Evolutionary conservation across 306 rosid genomes (phyloP).

Genomic region (Rubus idaeus): DNA sequence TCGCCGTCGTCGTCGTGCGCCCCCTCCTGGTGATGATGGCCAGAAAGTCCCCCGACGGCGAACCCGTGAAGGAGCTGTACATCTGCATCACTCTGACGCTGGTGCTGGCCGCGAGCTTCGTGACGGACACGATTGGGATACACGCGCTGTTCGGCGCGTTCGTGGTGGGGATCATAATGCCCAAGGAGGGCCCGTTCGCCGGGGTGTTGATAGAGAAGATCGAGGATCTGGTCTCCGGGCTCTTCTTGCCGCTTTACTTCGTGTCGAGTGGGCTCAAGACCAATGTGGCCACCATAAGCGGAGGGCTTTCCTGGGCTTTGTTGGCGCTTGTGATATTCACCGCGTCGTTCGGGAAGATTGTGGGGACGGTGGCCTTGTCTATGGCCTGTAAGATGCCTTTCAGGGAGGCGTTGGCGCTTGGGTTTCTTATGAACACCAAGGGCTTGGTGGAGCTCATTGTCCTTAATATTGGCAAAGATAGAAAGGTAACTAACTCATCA

Average conservation of each 20-base stretch:
- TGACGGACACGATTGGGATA: constrained; percentile 65
- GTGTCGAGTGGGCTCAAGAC: constrained; percentile 76
- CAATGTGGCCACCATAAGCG: constrained; percentile 60
- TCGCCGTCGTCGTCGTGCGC: constrained; percentile 32
- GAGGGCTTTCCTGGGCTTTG: constrained; percentile 59
- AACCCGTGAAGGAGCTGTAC: constrained; percentile 65
- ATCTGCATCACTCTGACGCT: constrained; percentile 54
- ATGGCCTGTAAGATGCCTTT: constrained; percentile 40
- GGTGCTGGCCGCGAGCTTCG: constrained; percentile 61
- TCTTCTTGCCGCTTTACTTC: constrained; percentile 65
- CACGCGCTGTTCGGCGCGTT: constrained; percentile 79
- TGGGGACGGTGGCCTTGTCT: constrained; percentile 50
- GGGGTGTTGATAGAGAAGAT: constrained; percentile 63
- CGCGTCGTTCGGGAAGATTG: constrained; percentile 69
- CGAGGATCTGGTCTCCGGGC: constrained; percentile 61
- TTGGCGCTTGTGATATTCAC: constrained; percentile 53
- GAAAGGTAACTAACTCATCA: constrained; percentile 42
- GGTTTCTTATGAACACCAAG: constrained; percentile 77
- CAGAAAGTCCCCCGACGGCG: constrained; percentile 52
- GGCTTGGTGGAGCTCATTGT: constrained; percentile 80
- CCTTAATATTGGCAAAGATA: constrained; percentile 77
- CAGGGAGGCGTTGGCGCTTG: constrained; percentile 64
- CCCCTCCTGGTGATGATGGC: constrained; percentile 57
- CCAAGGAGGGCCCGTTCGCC: constrained; percentile 70
- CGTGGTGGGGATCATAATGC: constrained; percentile 56